Conservation (phyloP, 2,329 filamentous ascomycete genomes). For the Ceratocystis cubensis region DNA sequence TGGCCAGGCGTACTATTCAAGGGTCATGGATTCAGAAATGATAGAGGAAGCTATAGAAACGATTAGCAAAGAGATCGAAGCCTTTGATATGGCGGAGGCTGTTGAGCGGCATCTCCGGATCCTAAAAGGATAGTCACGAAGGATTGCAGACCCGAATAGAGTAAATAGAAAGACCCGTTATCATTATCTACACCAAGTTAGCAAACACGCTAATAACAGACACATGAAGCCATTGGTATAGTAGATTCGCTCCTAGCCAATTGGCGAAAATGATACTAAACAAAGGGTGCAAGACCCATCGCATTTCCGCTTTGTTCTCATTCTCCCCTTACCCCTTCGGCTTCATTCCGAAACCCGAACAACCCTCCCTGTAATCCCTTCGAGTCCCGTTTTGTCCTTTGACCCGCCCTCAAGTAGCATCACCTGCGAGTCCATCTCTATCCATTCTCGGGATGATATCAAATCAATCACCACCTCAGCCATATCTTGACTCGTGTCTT, state of each 20-base stretch:
- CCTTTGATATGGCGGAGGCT: conserved; percentile 5
- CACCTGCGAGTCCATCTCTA: conserved; percentile 57
- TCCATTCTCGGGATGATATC: conserved; percentile 57
- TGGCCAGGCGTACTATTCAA: conserved; percentile 2
- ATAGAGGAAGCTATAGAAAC: background rate
- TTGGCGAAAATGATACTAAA: background rate
- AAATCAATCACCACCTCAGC: conserved; percentile 55
- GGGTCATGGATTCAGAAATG: background rate
- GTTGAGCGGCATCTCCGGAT: background rate
- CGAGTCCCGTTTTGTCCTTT: conserved; percentile 52
- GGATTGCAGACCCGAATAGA: background rate
- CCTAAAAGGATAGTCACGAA: background rate
- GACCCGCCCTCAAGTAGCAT: conserved; percentile 60
- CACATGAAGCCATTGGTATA: background rate
- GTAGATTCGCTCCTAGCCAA: background rate
- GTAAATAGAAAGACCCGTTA: conserved; percentile 1
- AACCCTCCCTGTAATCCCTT: conserved; percentile 60
- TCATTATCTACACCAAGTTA: background rate
- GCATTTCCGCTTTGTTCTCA: background rate
- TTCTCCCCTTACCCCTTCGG: background rate
- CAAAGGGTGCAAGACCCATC: background rate
- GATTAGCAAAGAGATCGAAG: background rate
- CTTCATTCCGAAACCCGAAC: conserved; percentile 45
- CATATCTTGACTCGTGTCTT: conserved; percentile 21
- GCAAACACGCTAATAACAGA: background rate